Percentiles rank a stretch among this genome's conserved stretches.
Evolutionary conservation across 371 early-diverging fungal genomes (phyloP).

Genomic region (Rhizopus delemar): DNA sequence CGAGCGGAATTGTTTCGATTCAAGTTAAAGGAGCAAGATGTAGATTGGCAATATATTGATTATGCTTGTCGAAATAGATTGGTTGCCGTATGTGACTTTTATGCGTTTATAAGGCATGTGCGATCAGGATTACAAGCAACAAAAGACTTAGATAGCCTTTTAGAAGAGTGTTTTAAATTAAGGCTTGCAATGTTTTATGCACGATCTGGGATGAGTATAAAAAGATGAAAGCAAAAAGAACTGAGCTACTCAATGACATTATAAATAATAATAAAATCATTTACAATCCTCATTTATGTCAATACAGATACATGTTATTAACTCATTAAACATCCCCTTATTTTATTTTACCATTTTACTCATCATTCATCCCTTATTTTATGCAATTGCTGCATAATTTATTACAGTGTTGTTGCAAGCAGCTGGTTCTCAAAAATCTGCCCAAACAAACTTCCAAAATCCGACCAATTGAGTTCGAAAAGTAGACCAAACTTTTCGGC

Average conservation of each 20-base stretch:
- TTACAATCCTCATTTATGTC: too few species aligned
- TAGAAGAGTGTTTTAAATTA: conserved; percentile 23
- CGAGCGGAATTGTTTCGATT: conserved; percentile 16
- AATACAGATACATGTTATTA: too few species aligned
- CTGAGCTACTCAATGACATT: too few species aligned
- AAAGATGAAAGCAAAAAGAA: background rate
- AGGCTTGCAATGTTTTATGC: conserved; percentile 29
- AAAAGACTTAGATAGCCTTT: conserved; percentile 6
- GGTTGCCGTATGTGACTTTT: conserved; percentile 87
- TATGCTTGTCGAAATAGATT: conserved; percentile 66
- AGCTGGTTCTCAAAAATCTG: background rate
- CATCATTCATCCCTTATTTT: too few species aligned
- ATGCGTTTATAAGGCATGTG: conserved; percentile 82
- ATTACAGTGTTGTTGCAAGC: too few species aligned
- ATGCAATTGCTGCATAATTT: too few species aligned
- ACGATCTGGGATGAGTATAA: conserved; percentile 16
- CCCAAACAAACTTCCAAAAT: background rate
- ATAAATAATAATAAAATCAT: too few species aligned
- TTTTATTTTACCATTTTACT: too few species aligned
- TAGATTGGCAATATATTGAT: conserved; percentile 22
- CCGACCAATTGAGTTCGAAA: background rate
- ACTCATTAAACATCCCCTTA: too few species aligned
- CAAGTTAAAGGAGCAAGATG: conserved; percentile 19
- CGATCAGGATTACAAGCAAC: conserved; percentile 57
- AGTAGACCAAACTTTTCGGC: too few species aligned